Conservation (phyloP, 441 rosid species). For the Adansonia gregorii region DNA sequence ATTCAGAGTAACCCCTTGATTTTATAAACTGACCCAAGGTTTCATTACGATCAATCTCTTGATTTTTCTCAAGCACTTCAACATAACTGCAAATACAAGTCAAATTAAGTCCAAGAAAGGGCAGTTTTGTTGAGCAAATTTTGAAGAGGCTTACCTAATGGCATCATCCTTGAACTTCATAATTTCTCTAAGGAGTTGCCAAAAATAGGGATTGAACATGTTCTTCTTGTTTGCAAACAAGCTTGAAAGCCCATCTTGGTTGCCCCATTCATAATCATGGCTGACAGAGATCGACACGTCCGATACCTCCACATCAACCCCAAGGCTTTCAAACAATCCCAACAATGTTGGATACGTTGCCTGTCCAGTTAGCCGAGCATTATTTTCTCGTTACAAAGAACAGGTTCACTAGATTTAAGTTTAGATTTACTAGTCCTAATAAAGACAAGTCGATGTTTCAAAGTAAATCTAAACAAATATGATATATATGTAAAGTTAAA, state of each 20-base stretch:
- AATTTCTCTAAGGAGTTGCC: conserved; percentile 78
- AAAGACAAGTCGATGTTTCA: too few species aligned
- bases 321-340: conserved; percentile 79
- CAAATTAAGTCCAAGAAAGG: neutral
- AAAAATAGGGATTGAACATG: conserved; percentile 60
- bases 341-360: conserved; percentile 81
- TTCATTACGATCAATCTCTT: conserved; percentile 59
- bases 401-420: too few species aligned
- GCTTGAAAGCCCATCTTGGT: conserved; percentile 66
- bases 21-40: conserved; percentile 70
- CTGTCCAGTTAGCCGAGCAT: conserved; percentile 36
- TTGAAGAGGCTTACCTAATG: conserved; percentile 38
- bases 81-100: conserved; percentile 28
- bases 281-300: conserved; percentile 90
- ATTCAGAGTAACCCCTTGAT: conserved; percentile 70
- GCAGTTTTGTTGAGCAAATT: too few species aligned
- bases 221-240: conserved; percentile 80
- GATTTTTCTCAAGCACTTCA: conserved; percentile 54
- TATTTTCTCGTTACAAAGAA: too few species aligned
- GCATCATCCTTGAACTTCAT: conserved; percentile 69
- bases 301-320: conserved; percentile 77
- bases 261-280: conserved; percentile 92
- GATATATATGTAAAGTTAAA: too few species aligned
- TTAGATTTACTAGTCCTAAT: too few species aligned
- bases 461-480: too few species aligned